A percentile compares a stretch with the other conserved stretches of the same genome.
Conservation (phyloP, 2,329 filamentous ascomycete genomes). For the Emericellopsis atlantica region DNA sequence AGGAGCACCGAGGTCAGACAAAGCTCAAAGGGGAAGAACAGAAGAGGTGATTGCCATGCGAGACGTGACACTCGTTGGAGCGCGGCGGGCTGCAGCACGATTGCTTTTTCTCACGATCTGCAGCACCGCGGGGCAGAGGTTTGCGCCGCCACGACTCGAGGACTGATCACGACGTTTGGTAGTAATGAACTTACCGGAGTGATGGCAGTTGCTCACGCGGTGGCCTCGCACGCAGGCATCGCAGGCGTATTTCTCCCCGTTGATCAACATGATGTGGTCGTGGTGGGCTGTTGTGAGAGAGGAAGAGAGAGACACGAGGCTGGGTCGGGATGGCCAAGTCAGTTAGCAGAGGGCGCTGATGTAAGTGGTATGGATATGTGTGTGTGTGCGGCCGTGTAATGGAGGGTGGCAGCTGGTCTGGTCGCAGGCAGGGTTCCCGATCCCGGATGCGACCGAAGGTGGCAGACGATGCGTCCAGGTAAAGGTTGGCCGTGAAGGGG, state of each 20-base stretch:
- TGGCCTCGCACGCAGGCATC: constrained; percentile 97
- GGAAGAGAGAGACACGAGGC: not conserved
- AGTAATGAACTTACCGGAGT: constrained; percentile 58
- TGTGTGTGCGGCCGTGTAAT: no score
- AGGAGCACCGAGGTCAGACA: constrained; percentile 1
- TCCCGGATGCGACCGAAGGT: no score
- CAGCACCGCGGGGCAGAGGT: not conserved
- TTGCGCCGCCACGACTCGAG: not conserved
- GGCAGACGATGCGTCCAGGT: no score
- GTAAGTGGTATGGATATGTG: no score
- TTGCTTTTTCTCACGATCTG: not conserved
- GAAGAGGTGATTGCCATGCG: no score
- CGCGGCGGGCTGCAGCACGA: not conserved
- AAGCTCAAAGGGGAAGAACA: not conserved
- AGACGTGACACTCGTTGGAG: no score
- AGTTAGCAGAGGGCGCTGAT: no score
- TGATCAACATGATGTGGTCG: constrained; percentile 53
- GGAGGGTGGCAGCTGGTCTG: no score
- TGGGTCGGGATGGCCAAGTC: not conserved
- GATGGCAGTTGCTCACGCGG: constrained; percentile 96
- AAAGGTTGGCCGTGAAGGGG: no score
- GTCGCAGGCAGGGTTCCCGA: no score
- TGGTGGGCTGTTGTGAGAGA: not conserved
- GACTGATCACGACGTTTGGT: not conserved
- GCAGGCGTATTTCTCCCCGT: constrained; percentile 97